phyloP scores from a whole-genome alignment of 2,329 filamentous ascomycete species.

The Waltergamsia citrina region DNA sequence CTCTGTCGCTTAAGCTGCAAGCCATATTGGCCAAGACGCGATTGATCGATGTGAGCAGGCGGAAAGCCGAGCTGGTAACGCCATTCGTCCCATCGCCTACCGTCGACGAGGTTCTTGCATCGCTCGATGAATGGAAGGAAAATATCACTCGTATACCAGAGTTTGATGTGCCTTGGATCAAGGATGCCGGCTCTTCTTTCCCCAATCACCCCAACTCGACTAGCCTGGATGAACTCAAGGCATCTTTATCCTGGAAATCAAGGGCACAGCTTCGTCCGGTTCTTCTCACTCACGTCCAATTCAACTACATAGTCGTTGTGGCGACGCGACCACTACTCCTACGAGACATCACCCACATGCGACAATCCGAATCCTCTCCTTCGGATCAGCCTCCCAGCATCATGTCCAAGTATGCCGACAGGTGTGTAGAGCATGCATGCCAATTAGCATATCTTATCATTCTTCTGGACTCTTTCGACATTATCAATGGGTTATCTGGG shows the following conservation, averaged over 20 bases:
- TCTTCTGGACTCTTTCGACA: constrained; percentile 19
- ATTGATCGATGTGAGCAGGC: constrained; percentile 9
- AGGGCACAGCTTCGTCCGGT: constrained; percentile 15
- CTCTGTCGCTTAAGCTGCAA: constrained; percentile 20
- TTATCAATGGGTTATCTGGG: constrained; percentile 21
- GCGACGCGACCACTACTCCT: constrained; percentile 19
- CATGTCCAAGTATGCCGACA: constrained; percentile 8
- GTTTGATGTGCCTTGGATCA: constrained; percentile 12
- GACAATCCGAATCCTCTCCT: too few species aligned
- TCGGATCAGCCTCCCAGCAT: too few species aligned
- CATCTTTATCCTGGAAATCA: constrained; percentile 15
- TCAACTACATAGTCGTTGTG: constrained; percentile 20
- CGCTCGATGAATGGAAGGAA: constrained; percentile 14
- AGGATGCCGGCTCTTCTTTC: constrained; percentile 6
- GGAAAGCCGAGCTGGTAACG: constrained; percentile 1
- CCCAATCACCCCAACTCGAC: constrained; percentile 5
- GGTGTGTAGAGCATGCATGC: constrained; percentile 18
- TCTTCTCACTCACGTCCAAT: constrained; percentile 19
- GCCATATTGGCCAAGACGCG: constrained; percentile 15
- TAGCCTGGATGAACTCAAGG: constrained; percentile 15
- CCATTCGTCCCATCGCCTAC: constrained; percentile 1
- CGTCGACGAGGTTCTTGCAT: constrained; percentile 11
- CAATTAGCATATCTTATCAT: constrained; percentile 19
- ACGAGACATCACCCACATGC: constrained; percentile 9
- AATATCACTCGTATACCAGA: constrained; percentile 10